A percentile compares a stretch with the other conserved stretches of the same genome.
Conservation (phyloP, 192 early-diverging fungal species). For the Chytriomyces confervae region DNA sequence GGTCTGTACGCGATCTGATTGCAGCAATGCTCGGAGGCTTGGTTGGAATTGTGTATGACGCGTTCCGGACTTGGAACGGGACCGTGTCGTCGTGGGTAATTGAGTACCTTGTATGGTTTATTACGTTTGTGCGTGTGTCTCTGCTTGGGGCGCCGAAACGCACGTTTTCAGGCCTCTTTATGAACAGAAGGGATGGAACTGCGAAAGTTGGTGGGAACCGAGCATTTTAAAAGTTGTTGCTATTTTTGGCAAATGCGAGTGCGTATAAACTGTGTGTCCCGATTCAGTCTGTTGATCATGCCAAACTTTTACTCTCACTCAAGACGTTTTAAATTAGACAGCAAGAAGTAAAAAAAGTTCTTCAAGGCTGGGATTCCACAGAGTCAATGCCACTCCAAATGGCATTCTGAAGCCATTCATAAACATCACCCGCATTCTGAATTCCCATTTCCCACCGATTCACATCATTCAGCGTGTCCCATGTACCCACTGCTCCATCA, state of each 20-base stretch:
- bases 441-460: constrained; percentile 9
- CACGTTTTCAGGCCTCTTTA: neutral
- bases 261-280: too few relatives aligned
- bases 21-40: neutral
- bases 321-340: neutral
- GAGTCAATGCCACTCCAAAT: constrained; percentile 29
- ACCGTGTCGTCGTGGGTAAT: neutral
- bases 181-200: too few relatives aligned
- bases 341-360: too few relatives aligned
- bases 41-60: neutral
- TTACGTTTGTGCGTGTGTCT: neutral
- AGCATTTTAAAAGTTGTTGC: too few relatives aligned
- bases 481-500: constrained; percentile 10
- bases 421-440: neutral
- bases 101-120: neutral
- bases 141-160: neutral
- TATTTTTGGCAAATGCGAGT: too few relatives aligned
- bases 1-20: constrained; percentile 5
- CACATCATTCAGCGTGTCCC: constrained; percentile 10
- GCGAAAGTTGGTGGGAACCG: too few relatives aligned
- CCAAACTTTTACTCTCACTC: neutral
- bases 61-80: constrained; percentile 1
- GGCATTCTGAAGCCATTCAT: neutral
- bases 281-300: too few relatives aligned
- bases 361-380: neutral